Conservation (phyloP, 495 filamentous ascomycete species). For the Talaromyces thailandensis region DNA sequence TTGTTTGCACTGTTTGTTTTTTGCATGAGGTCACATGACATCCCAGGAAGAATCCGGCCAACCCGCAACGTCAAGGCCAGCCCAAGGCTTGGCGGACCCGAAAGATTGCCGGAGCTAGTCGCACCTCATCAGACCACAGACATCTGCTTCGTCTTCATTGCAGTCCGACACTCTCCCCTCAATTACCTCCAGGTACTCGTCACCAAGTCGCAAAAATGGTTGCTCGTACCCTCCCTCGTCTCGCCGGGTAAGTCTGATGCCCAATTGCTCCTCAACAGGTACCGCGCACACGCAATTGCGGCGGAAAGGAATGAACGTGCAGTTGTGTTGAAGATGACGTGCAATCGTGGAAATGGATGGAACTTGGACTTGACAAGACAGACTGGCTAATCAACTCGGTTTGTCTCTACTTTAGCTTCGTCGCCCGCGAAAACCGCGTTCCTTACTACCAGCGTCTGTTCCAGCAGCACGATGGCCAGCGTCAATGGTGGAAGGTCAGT, state of each 20-base stretch:
- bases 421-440: constrained; percentile 82
- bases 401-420: constrained; percentile 35
- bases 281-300: background rate
- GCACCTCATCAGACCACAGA: constrained; percentile 6
- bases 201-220: constrained; percentile 29
- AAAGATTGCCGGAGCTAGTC: constrained; percentile 3
- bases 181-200: constrained; percentile 14
- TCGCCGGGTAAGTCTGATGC: constrained; percentile 33
- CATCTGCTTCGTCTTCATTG: constrained; percentile 15
- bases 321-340: background rate
- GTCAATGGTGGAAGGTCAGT: constrained; percentile 84
- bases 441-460: constrained; percentile 74
- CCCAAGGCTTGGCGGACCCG: constrained; percentile 3
- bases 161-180: constrained; percentile 16
- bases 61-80: background rate
- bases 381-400: background rate
- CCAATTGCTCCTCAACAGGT: background rate
- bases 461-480: constrained; percentile 70
- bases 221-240: constrained; percentile 38
- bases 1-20: constrained; percentile 6
- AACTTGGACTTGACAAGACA: background rate
- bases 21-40: background rate
- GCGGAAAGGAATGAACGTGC: background rate
- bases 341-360: background rate
- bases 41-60: background rate